Evolutionary conservation across 345 rosid species (phyloP).

Genomic region (Excoecaria agallocha): DNA sequence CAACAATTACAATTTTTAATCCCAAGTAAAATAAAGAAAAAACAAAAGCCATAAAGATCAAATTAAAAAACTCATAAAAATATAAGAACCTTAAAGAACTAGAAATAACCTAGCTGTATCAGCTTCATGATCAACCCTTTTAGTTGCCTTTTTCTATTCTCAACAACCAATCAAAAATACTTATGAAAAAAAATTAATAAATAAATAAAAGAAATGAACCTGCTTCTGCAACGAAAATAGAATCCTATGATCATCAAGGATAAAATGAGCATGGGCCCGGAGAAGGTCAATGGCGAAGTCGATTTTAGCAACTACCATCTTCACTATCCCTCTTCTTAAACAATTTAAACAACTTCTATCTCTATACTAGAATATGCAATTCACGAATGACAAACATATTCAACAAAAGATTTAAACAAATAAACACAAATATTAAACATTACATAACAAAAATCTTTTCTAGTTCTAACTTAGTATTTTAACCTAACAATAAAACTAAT

Average conservation of each 20-base stretch:
- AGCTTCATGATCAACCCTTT: too few relatives aligned
- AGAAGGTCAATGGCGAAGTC: conserved; percentile 67
- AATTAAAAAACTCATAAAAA: too few relatives aligned
- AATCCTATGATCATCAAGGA: conserved; percentile 75
- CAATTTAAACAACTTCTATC: conserved; percentile 10
- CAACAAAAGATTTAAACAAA: neutral
- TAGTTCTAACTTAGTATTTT: too few relatives aligned
- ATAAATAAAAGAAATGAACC: conserved; percentile 34
- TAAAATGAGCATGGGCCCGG: conserved; percentile 60
- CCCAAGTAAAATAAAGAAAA: too few relatives aligned
- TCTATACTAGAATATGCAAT: conserved; percentile 28
- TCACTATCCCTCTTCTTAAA: conserved; percentile 65
- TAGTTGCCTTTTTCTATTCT: too few relatives aligned
- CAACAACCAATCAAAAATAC: neutral
- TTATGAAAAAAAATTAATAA: neutral
- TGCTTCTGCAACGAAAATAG: conserved; percentile 90
- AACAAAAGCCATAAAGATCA: too few relatives aligned
- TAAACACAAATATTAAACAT: neutral
- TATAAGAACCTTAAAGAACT: too few relatives aligned
- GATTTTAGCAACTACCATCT: conserved; percentile 46
- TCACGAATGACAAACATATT: conserved; percentile 4
- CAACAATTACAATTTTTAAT: too few relatives aligned
- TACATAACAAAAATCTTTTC: neutral
- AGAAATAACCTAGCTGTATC: too few relatives aligned
- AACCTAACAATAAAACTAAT: neutral